Evolutionary conservation across 2,329 filamentous ascomycete genomes (phyloP).

Genomic region (Penicillium fuscoglaucum): DNA sequence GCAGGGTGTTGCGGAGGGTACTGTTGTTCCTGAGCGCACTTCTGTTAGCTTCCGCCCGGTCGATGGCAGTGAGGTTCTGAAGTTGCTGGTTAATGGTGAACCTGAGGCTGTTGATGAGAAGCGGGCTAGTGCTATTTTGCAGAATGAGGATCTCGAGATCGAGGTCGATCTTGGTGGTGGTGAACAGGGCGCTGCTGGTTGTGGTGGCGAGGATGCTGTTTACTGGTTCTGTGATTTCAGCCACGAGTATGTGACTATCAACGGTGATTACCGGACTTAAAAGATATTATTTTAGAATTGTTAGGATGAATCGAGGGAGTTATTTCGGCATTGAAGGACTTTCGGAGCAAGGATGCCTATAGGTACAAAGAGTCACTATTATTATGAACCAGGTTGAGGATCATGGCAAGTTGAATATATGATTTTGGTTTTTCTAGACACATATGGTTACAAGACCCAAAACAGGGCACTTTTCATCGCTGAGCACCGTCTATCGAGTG

Average conservation of each 20-base stretch:
- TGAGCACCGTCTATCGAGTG: constrained; percentile 14
- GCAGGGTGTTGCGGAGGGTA: constrained; percentile 47
- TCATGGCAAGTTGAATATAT: constrained; percentile 21
- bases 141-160: constrained; percentile 64
- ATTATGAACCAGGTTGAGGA: background rate
- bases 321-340: background rate
- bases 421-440: constrained; percentile 30
- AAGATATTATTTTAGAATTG: background rate
- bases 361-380: background rate
- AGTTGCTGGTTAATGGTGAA: constrained; percentile 61
- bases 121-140: constrained; percentile 59
- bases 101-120: constrained; percentile 62
- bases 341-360: background rate
- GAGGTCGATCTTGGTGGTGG: constrained; percentile 59
- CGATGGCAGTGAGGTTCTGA: constrained; percentile 57
- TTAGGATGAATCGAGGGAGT: background rate
- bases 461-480: constrained; percentile 31
- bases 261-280: constrained; percentile 65
- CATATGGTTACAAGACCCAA: constrained; percentile 40
- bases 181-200: constrained; percentile 40
- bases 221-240: constrained; percentile 69
- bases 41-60: constrained; percentile 62
- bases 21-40: constrained; percentile 56
- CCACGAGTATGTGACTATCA: constrained; percentile 69
- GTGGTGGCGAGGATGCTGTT: constrained; percentile 54